Conservation (phyloP, 345 rosid species). For the Ricinus communis region DNA sequence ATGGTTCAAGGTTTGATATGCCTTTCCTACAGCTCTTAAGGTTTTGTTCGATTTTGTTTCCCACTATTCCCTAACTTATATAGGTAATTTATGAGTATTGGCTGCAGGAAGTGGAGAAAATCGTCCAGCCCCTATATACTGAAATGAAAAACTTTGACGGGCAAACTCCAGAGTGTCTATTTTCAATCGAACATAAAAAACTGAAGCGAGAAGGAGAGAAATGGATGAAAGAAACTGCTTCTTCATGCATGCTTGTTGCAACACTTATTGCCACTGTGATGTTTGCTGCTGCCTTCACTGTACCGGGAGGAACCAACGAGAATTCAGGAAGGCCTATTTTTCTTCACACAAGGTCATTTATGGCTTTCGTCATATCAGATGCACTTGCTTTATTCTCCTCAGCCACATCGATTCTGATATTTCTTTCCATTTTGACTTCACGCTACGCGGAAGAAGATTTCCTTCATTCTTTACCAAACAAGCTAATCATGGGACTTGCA, state of each 20-base stretch:
- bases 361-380: conserved; percentile 12
- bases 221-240: conserved; percentile 16
- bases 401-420: conserved; percentile 2
- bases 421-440: conserved; percentile 13
- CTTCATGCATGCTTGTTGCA: conserved; percentile 20
- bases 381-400: conserved; percentile 12
- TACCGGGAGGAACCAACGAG: conserved; percentile 3
- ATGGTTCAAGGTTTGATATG: conserved; percentile 19
- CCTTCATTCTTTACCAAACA: conserved; percentile 12
- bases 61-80: too few relatives aligned
- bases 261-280: conserved; percentile 10
- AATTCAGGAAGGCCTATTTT: background rate
- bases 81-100: background rate
- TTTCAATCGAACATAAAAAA: background rate
- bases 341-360: background rate
- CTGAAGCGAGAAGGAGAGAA: conserved; percentile 7
- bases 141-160: background rate
- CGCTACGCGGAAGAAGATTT: conserved; percentile 15
- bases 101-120: conserved; percentile 18
- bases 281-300: conserved; percentile 4
- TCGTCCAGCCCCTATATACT: background rate
- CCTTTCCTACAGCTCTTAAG: background rate
- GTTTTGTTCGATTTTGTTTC: background rate
- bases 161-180: background rate
- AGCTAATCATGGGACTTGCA: conserved; percentile 17